Evolutionary conservation across 2,329 filamentous ascomycete species (phyloP), one percentile per base, ranked within the genome.

Genomic region (Nemania sp.): DNA sequence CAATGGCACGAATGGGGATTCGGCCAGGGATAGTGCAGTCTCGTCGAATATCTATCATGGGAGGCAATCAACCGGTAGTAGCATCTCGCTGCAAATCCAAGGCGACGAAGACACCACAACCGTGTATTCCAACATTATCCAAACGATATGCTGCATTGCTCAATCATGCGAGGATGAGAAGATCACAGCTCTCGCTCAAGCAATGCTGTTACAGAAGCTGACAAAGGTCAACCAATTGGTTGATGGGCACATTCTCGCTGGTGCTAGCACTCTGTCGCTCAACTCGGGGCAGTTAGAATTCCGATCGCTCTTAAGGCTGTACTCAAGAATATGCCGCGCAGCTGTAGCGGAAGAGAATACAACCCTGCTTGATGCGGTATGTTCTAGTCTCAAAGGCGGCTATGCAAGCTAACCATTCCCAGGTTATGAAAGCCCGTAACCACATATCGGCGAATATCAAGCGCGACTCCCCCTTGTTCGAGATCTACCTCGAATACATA

Each of bases 201-300:
- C 91, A 1, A 97, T 99, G 86, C 83, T 99, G 20, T 75, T 96
- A n/a, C 94, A 99, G 68, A 97, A 99, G 71, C 83, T 97, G 53
- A 86, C 88, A 56, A 93, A 94, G 71, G 84, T 97, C 50, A 94
- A 84, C 66, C 79, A 83, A 54, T 76, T 81, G 4, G 89, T 97
- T 2, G 92, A 97, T 75, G 86, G 88, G 24, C 87, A 88, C 50
- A 94, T 99, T 55, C 87, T 97, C 49, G 84, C 83, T 14, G 91
- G 95, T 56, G 86, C 91, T 6, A 91, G 91, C 7, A 79, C 83
- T 5, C 75, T 99, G 50, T 88, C 91, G 26, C 76, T 94, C 4
- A 86, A 82, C 62, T 91, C 90, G 51, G 90, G 89, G 8, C 82
- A 87, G 57, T 80, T 88, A 3, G 94, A 97, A 67, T 91, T 99